phyloP scores from a whole-genome alignment of 768 basidiomycete genomes.

The Serendipita sp. region DNA sequence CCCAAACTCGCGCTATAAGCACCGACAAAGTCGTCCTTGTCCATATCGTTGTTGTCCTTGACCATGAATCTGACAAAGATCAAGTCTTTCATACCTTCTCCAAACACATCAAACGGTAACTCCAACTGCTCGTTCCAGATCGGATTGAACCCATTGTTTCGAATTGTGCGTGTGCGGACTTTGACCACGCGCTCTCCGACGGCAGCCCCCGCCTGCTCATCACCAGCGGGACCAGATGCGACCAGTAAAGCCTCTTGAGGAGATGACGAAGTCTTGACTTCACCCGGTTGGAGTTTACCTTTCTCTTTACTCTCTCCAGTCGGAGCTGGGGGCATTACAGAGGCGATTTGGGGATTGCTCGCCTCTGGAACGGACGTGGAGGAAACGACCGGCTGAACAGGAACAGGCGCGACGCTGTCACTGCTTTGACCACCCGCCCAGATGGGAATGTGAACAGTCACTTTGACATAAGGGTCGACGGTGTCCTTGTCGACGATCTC shows the following conservation, averaged over 20 bases:
- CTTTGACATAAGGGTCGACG: slow-evolving; percentile 69
- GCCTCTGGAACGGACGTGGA: slow-evolving; percentile 7
- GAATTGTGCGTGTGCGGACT: slow-evolving; percentile 44
- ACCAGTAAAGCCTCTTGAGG: background rate
- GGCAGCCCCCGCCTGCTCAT: slow-evolving; percentile 10
- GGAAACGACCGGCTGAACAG: slow-evolving; percentile 4
- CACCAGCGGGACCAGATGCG: background rate
- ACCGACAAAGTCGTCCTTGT: slow-evolving; percentile 53
- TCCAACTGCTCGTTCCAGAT: slow-evolving; percentile 59
- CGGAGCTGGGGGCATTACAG: background rate
- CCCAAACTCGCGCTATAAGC: slow-evolving; percentile 63
- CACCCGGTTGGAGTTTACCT: background rate
- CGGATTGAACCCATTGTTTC: slow-evolving; percentile 89
- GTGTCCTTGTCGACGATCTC: slow-evolving; percentile 45
- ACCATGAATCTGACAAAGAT: slow-evolving; percentile 73
- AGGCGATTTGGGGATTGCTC: slow-evolving; percentile 13
- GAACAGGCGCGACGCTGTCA: background rate
- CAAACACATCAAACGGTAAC: slow-evolving; percentile 59
- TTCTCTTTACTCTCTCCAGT: background rate
- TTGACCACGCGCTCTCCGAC: slow-evolving; percentile 29
- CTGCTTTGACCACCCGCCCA: slow-evolving; percentile 26
- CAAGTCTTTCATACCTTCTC: slow-evolving; percentile 57
- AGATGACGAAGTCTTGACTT: slow-evolving; percentile 8
- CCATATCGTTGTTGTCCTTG: slow-evolving; percentile 38
- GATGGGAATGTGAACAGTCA: slow-evolving; percentile 61